Percentiles rank a stretch among this genome's conserved stretches.
Evolutionary conservation across 495 filamentous ascomycete species (phyloP).

Genomic region (Ramalina intermedia): DNA sequence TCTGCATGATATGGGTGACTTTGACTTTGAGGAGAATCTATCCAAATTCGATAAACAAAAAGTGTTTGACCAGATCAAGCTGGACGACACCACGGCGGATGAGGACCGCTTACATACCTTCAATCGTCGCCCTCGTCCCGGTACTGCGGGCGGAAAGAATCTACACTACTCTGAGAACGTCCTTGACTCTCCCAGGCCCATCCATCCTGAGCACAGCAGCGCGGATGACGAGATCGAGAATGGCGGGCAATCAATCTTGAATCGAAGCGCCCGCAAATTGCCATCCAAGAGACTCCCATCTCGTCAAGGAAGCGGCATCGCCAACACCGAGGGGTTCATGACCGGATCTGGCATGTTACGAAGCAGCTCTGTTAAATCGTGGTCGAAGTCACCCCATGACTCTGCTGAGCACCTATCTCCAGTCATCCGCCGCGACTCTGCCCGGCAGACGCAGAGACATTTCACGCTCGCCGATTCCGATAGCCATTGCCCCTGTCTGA

Average conservation of each 20-base stretch:
- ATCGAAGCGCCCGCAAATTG: constrained; percentile 35
- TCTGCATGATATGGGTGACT: constrained; percentile 88
- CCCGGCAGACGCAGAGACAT: constrained; percentile 7
- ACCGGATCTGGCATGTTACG: constrained; percentile 4
- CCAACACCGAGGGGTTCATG: constrained; percentile 11
- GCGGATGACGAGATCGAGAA: constrained; percentile 51
- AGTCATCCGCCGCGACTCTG: constrained; percentile 2
- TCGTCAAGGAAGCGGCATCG: constrained; percentile 45
- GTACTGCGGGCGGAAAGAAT: constrained; percentile 77
- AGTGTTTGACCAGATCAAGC: constrained; percentile 75
- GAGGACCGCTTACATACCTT: constrained; percentile 78
- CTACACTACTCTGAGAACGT: constrained; percentile 87
- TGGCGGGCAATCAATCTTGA: constrained; percentile 43
- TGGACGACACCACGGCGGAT: constrained; percentile 77
- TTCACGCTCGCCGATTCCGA: constrained; percentile 45
- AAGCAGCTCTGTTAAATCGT: neutral
- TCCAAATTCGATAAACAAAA: constrained; percentile 88
- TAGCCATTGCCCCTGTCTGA: constrained; percentile 63
- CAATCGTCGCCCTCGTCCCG: constrained; percentile 64
- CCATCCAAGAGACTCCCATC: constrained; percentile 37
- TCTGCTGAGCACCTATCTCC: neutral
- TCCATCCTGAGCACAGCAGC: constrained; percentile 39
- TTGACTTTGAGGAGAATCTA: constrained; percentile 77
- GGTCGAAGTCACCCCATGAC: no score
- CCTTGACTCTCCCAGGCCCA: constrained; percentile 43